Conservation (phyloP, 148 eudicot genomes). For the Rhododendron ovatum region DNA sequence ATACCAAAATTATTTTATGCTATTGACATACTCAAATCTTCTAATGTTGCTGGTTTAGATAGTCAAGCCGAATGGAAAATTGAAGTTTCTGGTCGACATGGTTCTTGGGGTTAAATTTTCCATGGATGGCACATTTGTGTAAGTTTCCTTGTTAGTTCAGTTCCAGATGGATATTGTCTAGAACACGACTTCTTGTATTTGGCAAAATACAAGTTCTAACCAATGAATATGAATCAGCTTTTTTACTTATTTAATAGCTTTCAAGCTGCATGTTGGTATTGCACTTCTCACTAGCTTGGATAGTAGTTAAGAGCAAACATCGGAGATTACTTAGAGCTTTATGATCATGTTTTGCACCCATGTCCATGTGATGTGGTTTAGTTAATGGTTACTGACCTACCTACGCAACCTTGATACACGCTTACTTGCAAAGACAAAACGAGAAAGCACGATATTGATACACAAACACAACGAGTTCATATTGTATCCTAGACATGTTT, state of each 20-base stretch:
- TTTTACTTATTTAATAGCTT: background rate
- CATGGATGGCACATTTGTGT: conserved; percentile 76
- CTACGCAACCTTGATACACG: background rate
- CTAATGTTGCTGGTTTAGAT: conserved; percentile 38
- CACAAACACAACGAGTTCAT: background rate
- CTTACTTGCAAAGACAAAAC: background rate
- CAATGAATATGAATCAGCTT: background rate
- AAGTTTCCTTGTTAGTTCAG: conserved; percentile 21
- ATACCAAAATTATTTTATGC: background rate
- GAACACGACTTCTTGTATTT: background rate
- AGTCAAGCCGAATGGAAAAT: conserved; percentile 55
- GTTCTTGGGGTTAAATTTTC: conserved; percentile 81
- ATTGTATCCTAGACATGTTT: background rate
- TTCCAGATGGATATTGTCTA: background rate
- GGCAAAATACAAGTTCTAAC: background rate
- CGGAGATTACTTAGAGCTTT: background rate
- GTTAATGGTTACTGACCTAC: background rate
- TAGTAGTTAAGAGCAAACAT: background rate
- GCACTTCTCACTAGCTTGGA: background rate
- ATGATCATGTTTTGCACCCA: background rate
- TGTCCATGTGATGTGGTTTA: background rate
- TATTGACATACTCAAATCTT: background rate
- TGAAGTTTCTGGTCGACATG: conserved; percentile 78
- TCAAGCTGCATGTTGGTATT: background rate
- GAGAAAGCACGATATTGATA: background rate